Evolutionary conservation across 2,329 filamentous ascomycete species (phyloP), one percentile per base, ranked within the genome.

Genomic region (Aureobasidium sp.): DNA sequence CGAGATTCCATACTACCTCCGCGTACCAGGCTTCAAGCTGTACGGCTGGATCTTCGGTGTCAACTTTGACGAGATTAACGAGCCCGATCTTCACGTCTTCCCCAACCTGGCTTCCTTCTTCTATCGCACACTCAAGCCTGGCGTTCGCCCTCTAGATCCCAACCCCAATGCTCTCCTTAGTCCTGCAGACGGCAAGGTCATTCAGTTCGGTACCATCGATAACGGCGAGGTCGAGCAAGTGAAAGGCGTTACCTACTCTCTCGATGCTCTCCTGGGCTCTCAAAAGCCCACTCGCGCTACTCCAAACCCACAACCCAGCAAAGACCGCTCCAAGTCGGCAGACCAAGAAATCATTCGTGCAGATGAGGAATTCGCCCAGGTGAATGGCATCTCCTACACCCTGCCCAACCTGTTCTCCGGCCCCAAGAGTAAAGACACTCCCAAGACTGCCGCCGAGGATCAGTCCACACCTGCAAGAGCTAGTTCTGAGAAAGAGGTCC

Each of bases 201-300:
- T 99, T 29, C 93, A 97, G 70, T 97, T 91, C 68, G 94, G 94
- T 12, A 87, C 86, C 68, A 97, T 99, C 62, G 88, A 95, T 70
- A 86, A 92, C 69, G 92, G 93, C 52, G 91, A 97, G 71, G 95
- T 99, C 47, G 94, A 99, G 74, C 94, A 99, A 77, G 93, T 99
- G 66, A 99, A 99, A 77, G 94, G 94, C 64, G 94, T 99, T 82
- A 99, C 94, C 0, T 99, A 99, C 76, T 96, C 88, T 67, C 84
- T 99, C 61, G 94, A 99, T 72, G 92, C 94, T 8, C 82, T 99
- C 1, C 82, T 99, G 1, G 94, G 94, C 57, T 75, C 75, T 67
- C 63, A 74, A 61, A 67, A 72, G 2, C 69, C 63, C 65, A 83
- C 63, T 63, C 71, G 41, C 20, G 84, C 84, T 75, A 75, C 87